Evolutionary conservation across 129 eudicot species (phyloP).

Genomic region (Sambucus nigra): DNA sequence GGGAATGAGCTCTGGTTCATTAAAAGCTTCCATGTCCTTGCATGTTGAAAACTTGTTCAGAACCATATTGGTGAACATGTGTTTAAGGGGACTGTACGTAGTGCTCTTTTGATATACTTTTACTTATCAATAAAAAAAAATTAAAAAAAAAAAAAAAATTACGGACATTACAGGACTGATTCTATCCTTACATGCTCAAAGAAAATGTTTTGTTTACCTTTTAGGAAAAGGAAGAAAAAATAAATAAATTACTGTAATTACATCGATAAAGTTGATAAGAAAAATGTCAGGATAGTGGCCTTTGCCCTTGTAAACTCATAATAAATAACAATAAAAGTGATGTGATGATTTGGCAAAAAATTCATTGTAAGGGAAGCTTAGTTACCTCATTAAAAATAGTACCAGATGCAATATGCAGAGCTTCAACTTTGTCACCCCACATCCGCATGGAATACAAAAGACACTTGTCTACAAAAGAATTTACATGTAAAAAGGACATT

Average conservation of each 20-base stretch:
- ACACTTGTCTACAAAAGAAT: slow-evolving; percentile 52
- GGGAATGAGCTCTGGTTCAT: not conserved
- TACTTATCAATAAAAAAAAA: too few species aligned
- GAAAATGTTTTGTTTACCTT: too few species aligned
- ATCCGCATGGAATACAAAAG: slow-evolving; percentile 88
- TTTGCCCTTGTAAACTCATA: not conserved
- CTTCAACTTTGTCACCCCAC: slow-evolving; percentile 61
- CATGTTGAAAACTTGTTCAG: not conserved
- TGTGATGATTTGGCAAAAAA: not conserved
- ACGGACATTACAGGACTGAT: too few species aligned
- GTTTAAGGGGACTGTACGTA: too few species aligned
- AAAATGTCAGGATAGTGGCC: not conserved
- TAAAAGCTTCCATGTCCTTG: not conserved
- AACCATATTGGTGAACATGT: too few species aligned
- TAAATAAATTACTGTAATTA: not conserved
- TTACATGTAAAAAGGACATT: not conserved
- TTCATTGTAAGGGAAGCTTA: not conserved
- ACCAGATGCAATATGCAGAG: slow-evolving; percentile 82
- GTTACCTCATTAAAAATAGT: slow-evolving; percentile 86
- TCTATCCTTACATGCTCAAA: not conserved
- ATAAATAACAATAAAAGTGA: not conserved
- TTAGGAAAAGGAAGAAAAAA: too few species aligned
- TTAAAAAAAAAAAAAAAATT: too few species aligned
- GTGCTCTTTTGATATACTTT: too few species aligned
- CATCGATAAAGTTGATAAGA: not conserved